Percentiles rank a stretch among this genome's conserved stretches.
phyloP scores from a whole-genome alignment of 257 asterid species.

The Penstemon barbatus region DNA sequence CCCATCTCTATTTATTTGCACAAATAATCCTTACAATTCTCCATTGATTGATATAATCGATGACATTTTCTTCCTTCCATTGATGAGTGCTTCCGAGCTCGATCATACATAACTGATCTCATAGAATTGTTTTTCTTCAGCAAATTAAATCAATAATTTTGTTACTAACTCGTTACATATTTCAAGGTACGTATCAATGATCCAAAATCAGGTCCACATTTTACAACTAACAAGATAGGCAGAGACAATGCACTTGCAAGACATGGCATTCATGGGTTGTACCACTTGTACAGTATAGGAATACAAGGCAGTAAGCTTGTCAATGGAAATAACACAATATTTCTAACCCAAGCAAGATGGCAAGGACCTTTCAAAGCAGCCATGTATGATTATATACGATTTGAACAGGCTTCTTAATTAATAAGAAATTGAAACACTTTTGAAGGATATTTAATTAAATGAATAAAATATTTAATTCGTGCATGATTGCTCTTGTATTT shows the following conservation, averaged over 20 bases:
- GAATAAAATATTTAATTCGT: too few relatives aligned
- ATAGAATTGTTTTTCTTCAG: not conserved
- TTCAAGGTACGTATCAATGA: slow-evolving; percentile 38
- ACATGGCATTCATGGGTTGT: slow-evolving; percentile 45
- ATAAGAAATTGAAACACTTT: too few relatives aligned
- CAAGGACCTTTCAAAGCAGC: slow-evolving; percentile 28
- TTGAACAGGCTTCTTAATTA: slow-evolving; percentile 16
- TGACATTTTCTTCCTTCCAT: too few relatives aligned
- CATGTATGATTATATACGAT: slow-evolving; percentile 50
- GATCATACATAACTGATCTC: too few relatives aligned
- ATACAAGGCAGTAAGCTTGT: slow-evolving; percentile 22
- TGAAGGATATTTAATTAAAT: too few relatives aligned
- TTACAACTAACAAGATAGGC: slow-evolving; percentile 27
- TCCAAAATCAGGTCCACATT: slow-evolving; percentile 15
- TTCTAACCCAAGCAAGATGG: too few relatives aligned
- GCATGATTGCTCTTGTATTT: too few relatives aligned
- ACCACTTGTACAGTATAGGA: slow-evolving; percentile 29
- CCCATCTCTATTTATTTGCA: too few relatives aligned
- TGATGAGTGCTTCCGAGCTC: too few relatives aligned
- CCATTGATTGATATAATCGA: too few relatives aligned
- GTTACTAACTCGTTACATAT: not conserved
- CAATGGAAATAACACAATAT: too few relatives aligned
- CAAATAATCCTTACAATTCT: too few relatives aligned
- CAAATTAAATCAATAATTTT: not conserved
- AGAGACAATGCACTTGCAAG: slow-evolving; percentile 48